Conservation (phyloP, 257 asterid genomes). For the Osmanthus fragrans region DNA sequence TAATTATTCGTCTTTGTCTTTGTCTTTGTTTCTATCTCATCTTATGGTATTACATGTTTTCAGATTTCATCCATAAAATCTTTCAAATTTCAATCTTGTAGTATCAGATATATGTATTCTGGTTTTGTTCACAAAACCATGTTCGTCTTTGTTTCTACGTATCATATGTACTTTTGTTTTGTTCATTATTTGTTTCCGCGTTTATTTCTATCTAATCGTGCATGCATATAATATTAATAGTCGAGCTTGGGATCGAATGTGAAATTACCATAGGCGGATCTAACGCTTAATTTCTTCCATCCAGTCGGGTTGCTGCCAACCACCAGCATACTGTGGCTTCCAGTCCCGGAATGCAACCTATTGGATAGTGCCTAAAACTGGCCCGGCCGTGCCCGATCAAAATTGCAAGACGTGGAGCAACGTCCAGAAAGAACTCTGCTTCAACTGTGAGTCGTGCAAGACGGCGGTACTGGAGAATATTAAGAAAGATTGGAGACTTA, state of each 20-base stretch:
- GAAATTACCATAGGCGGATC: no score
- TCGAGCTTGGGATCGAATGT: no score
- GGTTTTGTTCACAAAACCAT: no score
- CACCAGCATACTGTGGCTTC: slow-evolving; percentile 63
- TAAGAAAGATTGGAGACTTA: slow-evolving; percentile 50
- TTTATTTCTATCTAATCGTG: no score
- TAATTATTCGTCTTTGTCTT: not conserved
- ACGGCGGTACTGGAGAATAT: slow-evolving; percentile 34
- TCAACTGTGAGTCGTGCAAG: slow-evolving; percentile 64
- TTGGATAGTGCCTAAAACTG: slow-evolving; percentile 50
- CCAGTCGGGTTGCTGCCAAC: slow-evolving; percentile 86
- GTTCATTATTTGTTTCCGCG: not conserved
- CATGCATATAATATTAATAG: no score
- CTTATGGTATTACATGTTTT: no score
- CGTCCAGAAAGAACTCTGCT: slow-evolving; percentile 50
- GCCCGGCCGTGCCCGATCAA: slow-evolving; percentile 40
- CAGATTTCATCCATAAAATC: no score
- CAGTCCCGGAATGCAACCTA: slow-evolving; percentile 48
- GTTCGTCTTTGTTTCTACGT: no score
- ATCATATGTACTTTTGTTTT: no score
- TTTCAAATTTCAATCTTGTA: no score
- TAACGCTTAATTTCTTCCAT: not conserved
- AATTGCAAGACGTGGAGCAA: slow-evolving; percentile 71
- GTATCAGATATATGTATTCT: no score
- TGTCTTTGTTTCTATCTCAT: not conserved